Base-by-base conservation (phyloP, 306 rosid species). In the Cucumis hystrix region DNA sequence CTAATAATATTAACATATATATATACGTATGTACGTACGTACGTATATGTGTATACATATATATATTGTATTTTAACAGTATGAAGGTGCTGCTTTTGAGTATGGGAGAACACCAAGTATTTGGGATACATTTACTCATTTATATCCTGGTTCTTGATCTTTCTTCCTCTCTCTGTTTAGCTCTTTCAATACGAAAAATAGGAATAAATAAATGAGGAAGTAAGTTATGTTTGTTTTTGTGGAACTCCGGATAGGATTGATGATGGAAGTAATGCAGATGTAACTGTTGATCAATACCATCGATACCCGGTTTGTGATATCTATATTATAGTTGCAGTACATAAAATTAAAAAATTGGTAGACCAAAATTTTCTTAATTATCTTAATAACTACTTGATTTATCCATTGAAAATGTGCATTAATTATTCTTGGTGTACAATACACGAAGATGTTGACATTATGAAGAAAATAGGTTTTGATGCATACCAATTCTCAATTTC, bases 381-480 rank as follows among this genome's bases (percentile, higher is more conserved):
- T 23, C 25, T 23, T 23, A 23, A 23, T 43, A 43, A 0, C 49
- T 43, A 43, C 49, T 43, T 43, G 13, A 43, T 43, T 43, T 9
- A 6, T 33, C 10, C 54, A 12, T 11, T 47, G 13, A 3, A 16
- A 17, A 16, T 16, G 55, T 47, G 4, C 14, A 25, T 61, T 18
- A 7, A 51, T 51, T 4, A 4, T 58, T 58, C 0, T 37, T n/a
- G 20, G 23, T 6, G 35, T 18, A 56, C 55, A 6, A 64, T 87
- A 84, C 87, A 90, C 96, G 94, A 89, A 87, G 96, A 92, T 82
- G 96, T 87, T 76, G 78, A 23, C 49, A 85, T 89, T 41, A 90
- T 88, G 92, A 92, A 55, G 54, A 83, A 90, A 35, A 89, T 81
- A 30, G 96, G 97, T 25, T 79, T 90, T 57, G 94, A 89, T 4